These are phyloP conservation scores for Zhuliangozyma blackwelliae DNA, from an alignment of 1,139 yeast species.

Conservation along the genomic window DNA sequence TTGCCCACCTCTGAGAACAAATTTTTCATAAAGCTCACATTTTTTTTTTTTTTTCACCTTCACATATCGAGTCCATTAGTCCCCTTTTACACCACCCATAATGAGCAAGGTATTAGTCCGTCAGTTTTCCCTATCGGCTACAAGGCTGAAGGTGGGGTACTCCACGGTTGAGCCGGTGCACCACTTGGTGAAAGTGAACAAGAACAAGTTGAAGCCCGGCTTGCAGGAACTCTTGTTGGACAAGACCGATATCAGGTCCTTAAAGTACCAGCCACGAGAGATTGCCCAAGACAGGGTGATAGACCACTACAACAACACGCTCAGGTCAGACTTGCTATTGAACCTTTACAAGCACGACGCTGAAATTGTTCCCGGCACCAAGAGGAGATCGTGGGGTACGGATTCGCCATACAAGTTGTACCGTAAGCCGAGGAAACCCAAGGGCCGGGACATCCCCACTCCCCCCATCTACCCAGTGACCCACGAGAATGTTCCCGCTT, in stretches of 20 bases:
- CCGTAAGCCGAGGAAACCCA: conserved; percentile 66
- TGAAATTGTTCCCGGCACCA: conserved; percentile 53
- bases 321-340: conserved; percentile 73
- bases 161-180: conserved; percentile 88
- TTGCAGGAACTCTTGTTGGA: conserved; percentile 64
- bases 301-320: conserved; percentile 70
- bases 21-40: too few species aligned
- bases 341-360: conserved; percentile 71
- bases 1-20: too few species aligned
- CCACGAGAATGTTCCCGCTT: conserved; percentile 64
- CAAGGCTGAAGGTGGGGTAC: conserved; percentile 57
- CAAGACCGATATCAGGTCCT: conserved; percentile 68
- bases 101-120: conserved; percentile 31
- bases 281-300: conserved; percentile 76
- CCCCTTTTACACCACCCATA: conserved; percentile 4
- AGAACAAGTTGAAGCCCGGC: conserved; percentile 64
- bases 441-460: conserved; percentile 62
- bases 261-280: conserved; percentile 69
- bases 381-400: conserved; percentile 82
- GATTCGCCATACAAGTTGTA: conserved; percentile 86
- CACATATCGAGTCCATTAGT: too few species aligned
- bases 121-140: conserved; percentile 41
- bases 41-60: too few species aligned
- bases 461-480: conserved; percentile 68
- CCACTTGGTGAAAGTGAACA: conserved; percentile 74